These are phyloP conservation scores for Trichoderma harzianum DNA, from an alignment of 2,329 filamentous ascomycete genomes.

Conservation along the genomic window DNA sequence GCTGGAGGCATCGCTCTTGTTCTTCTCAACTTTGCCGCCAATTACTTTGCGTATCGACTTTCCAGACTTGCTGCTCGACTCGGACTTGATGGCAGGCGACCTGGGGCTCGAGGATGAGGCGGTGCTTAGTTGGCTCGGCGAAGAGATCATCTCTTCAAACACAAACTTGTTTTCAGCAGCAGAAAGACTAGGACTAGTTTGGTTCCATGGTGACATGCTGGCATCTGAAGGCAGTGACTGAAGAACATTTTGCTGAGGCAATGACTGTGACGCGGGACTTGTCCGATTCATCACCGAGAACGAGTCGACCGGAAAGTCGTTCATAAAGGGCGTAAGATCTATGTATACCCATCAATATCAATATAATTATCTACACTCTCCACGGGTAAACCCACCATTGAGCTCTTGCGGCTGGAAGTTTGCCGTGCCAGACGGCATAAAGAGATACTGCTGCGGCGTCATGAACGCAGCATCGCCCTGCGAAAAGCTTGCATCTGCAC, in stretches of 20 bases:
- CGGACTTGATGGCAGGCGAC: conserved; percentile 30
- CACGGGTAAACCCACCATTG: conserved; percentile 27
- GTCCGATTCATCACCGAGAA: conserved; percentile 29
- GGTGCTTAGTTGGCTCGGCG: conserved; percentile 27
- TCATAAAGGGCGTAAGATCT: conserved; percentile 33
- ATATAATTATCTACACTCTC: not conserved
- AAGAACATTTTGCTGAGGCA: conserved; percentile 32
- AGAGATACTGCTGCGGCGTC: conserved; percentile 39
- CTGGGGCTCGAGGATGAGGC: conserved; percentile 30
- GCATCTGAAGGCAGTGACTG: conserved; percentile 26
- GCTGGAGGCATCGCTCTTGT: conserved; percentile 38
- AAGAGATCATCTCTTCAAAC: conserved; percentile 39
- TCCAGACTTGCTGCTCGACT: conserved; percentile 29
- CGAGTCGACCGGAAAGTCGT: conserved; percentile 31
- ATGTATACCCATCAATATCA: not conserved
- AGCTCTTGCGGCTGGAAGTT: conserved; percentile 29
- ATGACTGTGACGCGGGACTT: conserved; percentile 34
- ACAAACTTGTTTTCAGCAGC: conserved; percentile 35
- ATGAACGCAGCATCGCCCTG: conserved; percentile 33
- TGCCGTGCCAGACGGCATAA: conserved; percentile 30
- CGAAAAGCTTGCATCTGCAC: conserved; percentile 31
- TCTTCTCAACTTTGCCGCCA: conserved; percentile 45
- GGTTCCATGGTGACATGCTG: conserved; percentile 39
- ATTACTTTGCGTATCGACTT: conserved; percentile 43
- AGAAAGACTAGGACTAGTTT: conserved; percentile 30